Evolutionary conservation across 257 asterid species (phyloP), one percentile per base, ranked within the genome.

Genomic region (Solanum commersonii): DNA sequence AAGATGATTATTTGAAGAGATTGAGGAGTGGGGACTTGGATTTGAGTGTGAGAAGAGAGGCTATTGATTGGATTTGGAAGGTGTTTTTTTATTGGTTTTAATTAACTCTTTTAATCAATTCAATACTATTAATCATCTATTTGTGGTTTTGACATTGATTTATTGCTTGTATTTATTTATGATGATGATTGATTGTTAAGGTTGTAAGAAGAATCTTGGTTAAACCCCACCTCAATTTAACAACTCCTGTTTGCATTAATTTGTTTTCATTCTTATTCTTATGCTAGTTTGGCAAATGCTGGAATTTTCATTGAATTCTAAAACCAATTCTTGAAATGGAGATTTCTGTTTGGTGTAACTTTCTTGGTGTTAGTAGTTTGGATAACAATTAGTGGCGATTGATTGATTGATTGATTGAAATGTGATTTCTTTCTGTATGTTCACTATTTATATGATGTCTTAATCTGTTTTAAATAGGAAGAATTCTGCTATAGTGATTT

Each of bases 31-130:
- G 98, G 38, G 96, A 92, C 72, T 87, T 95, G 92, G 96, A 94
- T 91, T 56, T 91, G 92, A 89, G 92, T 72, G 86, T 91, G 40
- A 94, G 99, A 90, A 92, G 86, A 70, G 93, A 90, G 68, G 94
- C 98, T 78, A 88, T 95, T 92, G 97, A 95, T 89, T 96, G 99
- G 99, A 94, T 94, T 93, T 83, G 90, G 89, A 94, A 94, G 98
- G 99, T 96, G 34, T 89, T 89, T 89, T 42, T 86, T 63, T 35
- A 81, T 73, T 89, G 59, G 20, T 83, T 23, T 86, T n/a, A 76
- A 73, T 74, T 23, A 46, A n/a, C 40, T 79, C 37, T 40, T 77
- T 78, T 40, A 38, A 78, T 78, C 63, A 42, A 8, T 78, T 78
- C 63, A 78, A 42, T 25, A 15, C 18, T n/a, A 13, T 25, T 77